phyloP scores from a whole-genome alignment of 345 rosid species.

The Geranium brycei region DNA sequence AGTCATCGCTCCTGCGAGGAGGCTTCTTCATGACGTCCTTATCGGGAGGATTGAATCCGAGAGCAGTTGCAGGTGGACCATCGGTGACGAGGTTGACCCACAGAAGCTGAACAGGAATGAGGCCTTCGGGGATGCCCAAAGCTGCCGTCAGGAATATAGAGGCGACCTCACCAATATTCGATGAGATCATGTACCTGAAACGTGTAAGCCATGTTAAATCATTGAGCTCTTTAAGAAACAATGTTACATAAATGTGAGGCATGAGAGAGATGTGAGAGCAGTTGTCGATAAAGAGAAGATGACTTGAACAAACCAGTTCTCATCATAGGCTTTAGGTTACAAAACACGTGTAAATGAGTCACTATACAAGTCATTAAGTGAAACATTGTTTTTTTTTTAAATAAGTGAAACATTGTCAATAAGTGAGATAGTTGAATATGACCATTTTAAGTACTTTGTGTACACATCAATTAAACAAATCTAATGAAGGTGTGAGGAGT shows the following conservation, averaged over 20 bases:
- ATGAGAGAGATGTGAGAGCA: background rate
- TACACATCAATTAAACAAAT: too few species aligned
- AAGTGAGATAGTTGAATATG: too few species aligned
- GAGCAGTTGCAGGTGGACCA: conserved; percentile 97
- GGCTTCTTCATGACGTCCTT: conserved; percentile 88
- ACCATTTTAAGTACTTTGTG: too few species aligned
- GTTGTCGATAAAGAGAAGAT: background rate
- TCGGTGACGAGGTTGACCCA: conserved; percentile 99
- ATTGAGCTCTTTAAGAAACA: background rate
- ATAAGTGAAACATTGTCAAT: too few species aligned
- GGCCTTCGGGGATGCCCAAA: conserved; percentile 94
- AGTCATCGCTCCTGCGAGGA: conserved; percentile 83
- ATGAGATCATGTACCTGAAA: conserved; percentile 94
- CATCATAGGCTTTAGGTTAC: too few species aligned
- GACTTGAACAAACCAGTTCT: too few species aligned
- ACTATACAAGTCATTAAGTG: too few species aligned
- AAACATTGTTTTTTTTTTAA: too few species aligned
- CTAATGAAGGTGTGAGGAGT: too few species aligned
- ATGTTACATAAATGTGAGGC: background rate
- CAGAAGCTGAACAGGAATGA: conserved; percentile 98
- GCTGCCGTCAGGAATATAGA: conserved; percentile 94
- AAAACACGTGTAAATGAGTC: too few species aligned
- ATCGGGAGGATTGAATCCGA: conserved; percentile 96
- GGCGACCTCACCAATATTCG: conserved; percentile 97
- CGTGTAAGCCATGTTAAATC: background rate